A percentile compares a stretch with the other conserved stretches of the same genome.
phyloP scores from a whole-genome alignment of 106 monocot species.

The Cymbidium sinense region DNA sequence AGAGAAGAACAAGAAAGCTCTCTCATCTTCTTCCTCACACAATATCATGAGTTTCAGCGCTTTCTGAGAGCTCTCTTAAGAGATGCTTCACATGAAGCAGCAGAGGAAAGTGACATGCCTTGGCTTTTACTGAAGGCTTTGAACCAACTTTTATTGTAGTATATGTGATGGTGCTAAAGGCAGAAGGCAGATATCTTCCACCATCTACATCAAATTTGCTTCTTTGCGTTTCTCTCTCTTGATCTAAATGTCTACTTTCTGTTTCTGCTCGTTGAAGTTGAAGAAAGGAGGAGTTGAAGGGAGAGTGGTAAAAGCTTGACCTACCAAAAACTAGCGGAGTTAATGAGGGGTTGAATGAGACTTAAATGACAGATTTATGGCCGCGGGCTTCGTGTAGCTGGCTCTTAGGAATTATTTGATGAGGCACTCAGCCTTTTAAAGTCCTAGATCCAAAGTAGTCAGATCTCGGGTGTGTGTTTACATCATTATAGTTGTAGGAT shows the following conservation, averaged over 20 bases:
- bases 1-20: slow-evolving; percentile 9
- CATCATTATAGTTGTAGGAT: too few relatives aligned
- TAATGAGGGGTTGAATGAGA: slow-evolving; percentile 8
- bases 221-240: neutral
- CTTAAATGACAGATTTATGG: slow-evolving; percentile 10
- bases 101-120: slow-evolving; percentile 7
- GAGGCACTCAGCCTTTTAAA: neutral
- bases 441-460: neutral
- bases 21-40: slow-evolving; percentile 13
- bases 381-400: slow-evolving; percentile 8
- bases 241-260: slow-evolving; percentile 8
- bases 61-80: slow-evolving; percentile 9
- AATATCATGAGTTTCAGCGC: slow-evolving; percentile 29
- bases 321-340: slow-evolving; percentile 26
- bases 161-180: slow-evolving; percentile 7
- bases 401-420: neutral
- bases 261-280: slow-evolving; percentile 12
- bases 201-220: slow-evolving; percentile 4
- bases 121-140: neutral
- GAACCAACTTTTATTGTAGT: slow-evolving; percentile 1
- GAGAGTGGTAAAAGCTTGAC: slow-evolving; percentile 27
- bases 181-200: neutral
- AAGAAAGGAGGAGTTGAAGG: neutral
- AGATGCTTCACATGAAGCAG: slow-evolving; percentile 16
- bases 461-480: neutral